Evolutionary conservation across 805 yeast genomes (phyloP).

Genomic region (Metschnikowia lunata): DNA sequence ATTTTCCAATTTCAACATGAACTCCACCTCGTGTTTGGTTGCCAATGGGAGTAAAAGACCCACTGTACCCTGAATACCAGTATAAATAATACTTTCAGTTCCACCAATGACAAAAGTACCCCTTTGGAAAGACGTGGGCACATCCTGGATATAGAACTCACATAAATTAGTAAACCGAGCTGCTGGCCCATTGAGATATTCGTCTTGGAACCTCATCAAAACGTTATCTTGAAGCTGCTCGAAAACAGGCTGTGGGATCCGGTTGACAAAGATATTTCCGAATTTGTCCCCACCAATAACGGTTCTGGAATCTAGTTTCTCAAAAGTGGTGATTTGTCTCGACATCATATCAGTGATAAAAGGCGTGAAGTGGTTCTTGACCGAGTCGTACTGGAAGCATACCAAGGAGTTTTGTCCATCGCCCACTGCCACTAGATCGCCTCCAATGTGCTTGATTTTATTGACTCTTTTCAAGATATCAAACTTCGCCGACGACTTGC

Average conservation of each 20-base stretch:
- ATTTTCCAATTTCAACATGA: constrained; percentile 52
- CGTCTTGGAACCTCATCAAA: constrained; percentile 25
- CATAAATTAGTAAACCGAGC: constrained; percentile 47
- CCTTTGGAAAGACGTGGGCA: constrained; percentile 56
- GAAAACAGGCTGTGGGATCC: constrained; percentile 52
- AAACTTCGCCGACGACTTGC: constrained; percentile 52
- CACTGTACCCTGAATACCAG: constrained; percentile 78
- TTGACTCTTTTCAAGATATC: constrained; percentile 46
- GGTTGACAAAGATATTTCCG: constrained; percentile 69
- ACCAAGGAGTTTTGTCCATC: constrained; percentile 69
- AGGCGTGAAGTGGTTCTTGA: constrained; percentile 49
- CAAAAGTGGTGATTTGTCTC: constrained; percentile 60
- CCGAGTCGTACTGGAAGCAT: constrained; percentile 48
- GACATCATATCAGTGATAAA: constrained; percentile 67
- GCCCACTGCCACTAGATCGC: constrained; percentile 57
- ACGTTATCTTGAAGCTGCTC: constrained; percentile 48
- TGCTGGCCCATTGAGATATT: constrained; percentile 47
- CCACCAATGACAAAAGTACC: constrained; percentile 60
- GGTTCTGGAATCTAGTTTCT: constrained; percentile 68
- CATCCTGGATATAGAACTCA: constrained; percentile 67
- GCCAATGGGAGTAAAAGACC: constrained; percentile 70
- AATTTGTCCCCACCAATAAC: constrained; percentile 82
- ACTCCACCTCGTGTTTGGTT: constrained; percentile 56
- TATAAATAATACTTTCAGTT: constrained; percentile 58
- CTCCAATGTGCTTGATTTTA: constrained; percentile 49